Percentiles rank a stretch among this genome's conserved stretches.
Conservation (phyloP, 192 early-diverging fungal genomes). For the Coemansia sp. region DNA sequence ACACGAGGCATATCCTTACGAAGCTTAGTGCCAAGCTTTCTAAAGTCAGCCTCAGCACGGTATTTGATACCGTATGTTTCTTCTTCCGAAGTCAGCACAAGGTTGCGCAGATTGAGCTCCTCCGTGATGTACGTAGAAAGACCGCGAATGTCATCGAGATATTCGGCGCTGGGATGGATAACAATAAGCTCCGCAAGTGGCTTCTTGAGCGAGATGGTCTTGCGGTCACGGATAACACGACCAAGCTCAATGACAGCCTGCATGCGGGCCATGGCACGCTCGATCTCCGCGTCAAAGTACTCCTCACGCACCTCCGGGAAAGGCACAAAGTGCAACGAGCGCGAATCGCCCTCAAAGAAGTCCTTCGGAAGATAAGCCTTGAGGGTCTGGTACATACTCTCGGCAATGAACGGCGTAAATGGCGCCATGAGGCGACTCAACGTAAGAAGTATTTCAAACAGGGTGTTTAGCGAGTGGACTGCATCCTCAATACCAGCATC, state of each 20-base stretch:
- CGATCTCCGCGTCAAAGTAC: constrained; percentile 96
- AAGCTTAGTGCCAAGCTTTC: constrained; percentile 84
- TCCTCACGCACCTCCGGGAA: constrained; percentile 92
- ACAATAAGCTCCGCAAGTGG: constrained; percentile 91
- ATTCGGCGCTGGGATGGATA: constrained; percentile 83
- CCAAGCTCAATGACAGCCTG: constrained; percentile 96
- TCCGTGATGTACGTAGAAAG: constrained; percentile 86
- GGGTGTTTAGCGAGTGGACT: constrained; percentile 81
- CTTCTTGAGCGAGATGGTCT: constrained; percentile 91
- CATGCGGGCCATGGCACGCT: constrained; percentile 93
- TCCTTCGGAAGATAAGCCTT: constrained; percentile 69
- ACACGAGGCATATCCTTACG: constrained; percentile 87
- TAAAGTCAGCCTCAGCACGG: constrained; percentile 85
- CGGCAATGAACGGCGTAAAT: constrained; percentile 96
- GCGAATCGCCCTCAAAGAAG: constrained; percentile 65
- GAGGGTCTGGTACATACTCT: constrained; percentile 96
- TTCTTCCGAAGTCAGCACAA: constrained; percentile 90
- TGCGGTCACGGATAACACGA: constrained; percentile 85
- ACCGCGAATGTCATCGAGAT: constrained; percentile 81
- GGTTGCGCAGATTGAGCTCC: constrained; percentile 87
- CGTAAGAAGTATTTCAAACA: constrained; percentile 95
- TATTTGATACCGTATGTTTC: constrained; percentile 91
- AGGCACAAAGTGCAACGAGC: constrained; percentile 90
- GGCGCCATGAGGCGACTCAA: constrained; percentile 90
- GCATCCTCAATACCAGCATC: constrained; percentile 88